These are phyloP conservation scores for Dothidotthia symphoricarpi DNA, from an alignment of 2,329 filamentous ascomycete species.

Conservation along the genomic window DNA sequence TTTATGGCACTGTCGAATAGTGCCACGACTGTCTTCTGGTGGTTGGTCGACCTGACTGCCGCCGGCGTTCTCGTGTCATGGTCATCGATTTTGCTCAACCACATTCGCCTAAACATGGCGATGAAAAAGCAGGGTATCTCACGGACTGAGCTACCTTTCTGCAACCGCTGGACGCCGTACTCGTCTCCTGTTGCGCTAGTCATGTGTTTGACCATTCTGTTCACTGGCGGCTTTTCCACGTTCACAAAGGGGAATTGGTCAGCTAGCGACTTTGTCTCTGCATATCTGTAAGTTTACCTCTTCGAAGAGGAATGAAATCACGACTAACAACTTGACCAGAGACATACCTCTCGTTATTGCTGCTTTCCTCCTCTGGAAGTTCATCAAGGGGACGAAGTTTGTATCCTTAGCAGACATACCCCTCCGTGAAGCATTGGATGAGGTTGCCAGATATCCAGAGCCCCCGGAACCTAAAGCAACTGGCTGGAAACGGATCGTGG, in stretches of 20 bases:
- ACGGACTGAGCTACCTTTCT: conserved; percentile 40
- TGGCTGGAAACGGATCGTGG: conserved; percentile 14
- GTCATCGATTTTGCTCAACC: conserved; percentile 55
- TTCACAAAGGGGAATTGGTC: conserved; percentile 52
- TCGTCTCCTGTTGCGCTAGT: conserved; percentile 34
- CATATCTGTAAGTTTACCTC: conserved; percentile 25
- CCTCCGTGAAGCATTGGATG: conserved; percentile 22
- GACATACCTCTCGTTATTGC: conserved; percentile 40
- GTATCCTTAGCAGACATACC: conserved; percentile 28
- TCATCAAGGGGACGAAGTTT: conserved; percentile 59
- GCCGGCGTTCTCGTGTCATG: conserved; percentile 53
- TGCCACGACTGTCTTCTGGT: conserved; percentile 56
- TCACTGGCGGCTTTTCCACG: conserved; percentile 59
- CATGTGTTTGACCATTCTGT: conserved; percentile 59
- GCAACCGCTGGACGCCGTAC: conserved; percentile 38
- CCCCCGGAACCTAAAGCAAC: conserved; percentile 14
- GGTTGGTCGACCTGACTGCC: conserved; percentile 68
- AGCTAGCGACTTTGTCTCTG: conserved; percentile 34
- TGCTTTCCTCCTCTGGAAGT: conserved; percentile 64
- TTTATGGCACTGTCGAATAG: conserved; percentile 49
- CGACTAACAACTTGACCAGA: conserved; percentile 33
- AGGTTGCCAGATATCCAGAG: conserved; percentile 20
- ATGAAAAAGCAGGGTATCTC: conserved; percentile 53
- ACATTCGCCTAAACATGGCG: conserved; percentile 54
- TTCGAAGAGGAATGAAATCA: too few relatives aligned